Evolutionary conservation across 1,284 basidiomycete species (phyloP).

Genomic region (Pyrrhoderma lamaoense): DNA sequence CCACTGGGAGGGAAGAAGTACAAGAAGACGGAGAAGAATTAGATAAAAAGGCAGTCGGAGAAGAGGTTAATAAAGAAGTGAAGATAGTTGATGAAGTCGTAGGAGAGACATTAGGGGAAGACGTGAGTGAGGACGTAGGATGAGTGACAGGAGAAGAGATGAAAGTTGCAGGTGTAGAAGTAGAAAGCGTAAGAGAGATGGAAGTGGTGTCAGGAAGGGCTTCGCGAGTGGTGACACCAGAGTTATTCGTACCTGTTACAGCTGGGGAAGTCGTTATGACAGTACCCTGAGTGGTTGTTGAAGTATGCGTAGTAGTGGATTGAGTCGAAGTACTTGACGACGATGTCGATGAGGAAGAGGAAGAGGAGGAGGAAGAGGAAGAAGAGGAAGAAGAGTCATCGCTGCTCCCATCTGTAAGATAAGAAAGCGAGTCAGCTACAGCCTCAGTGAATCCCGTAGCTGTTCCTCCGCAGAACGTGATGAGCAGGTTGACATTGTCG

Average conservation of each 20-base stretch:
- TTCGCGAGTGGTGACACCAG: no score
- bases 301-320: background rate
- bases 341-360: no score
- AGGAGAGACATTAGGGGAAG: no score
- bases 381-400: background rate
- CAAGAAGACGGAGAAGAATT: background rate
- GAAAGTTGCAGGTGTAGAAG: no score
- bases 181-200: no score
- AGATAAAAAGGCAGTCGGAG: background rate
- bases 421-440: slow-evolving; percentile 4
- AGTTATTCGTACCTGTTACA: no score
- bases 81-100: no score
- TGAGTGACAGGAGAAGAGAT: no score
- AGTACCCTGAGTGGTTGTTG: background rate
- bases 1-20: background rate
- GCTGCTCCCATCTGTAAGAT: background rate
- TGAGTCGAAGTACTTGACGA: background rate
- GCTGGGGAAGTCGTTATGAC: background rate
- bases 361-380: background rate
- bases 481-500: slow-evolving; percentile 21
- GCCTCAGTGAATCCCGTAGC: slow-evolving; percentile 13
- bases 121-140: no score
- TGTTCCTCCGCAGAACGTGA: slow-evolving; percentile 16
- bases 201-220: no score
- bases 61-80: no score